A percentile compares a stretch with the other conserved stretches of the same genome.
phyloP scores from a whole-genome alignment of 2,329 filamentous ascomycete genomes.

The Pseudogymnoascus sp. region DNA sequence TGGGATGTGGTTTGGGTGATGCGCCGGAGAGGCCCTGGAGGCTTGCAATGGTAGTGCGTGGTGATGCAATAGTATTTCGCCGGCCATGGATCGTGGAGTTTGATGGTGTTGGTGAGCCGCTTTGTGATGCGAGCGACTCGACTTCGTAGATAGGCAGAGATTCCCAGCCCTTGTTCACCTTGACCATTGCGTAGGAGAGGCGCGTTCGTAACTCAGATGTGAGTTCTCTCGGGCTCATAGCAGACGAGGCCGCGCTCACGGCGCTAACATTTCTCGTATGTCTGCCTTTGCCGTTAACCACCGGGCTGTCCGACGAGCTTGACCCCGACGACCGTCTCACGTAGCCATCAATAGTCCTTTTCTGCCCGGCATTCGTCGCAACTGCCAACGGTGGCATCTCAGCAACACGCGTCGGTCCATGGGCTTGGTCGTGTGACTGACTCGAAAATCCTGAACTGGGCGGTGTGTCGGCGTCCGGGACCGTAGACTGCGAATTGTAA shows the following conservation, averaged over 20 bases:
- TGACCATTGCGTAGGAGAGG: conserved; percentile 88
- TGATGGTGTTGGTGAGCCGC: conserved; percentile 55
- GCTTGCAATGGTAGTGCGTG: conserved; percentile 37
- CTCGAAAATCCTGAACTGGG: conserved; percentile 9
- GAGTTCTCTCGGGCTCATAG: conserved; percentile 52
- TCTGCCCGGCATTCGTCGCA: conserved; percentile 42
- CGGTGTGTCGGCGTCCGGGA: conserved; percentile 12
- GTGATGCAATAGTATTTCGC: conserved; percentile 47
- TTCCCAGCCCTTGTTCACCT: conserved; percentile 87
- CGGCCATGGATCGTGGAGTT: conserved; percentile 48
- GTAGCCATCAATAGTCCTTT: conserved; percentile 70
- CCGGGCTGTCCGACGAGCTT: conserved; percentile 32
- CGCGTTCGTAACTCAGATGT: conserved; percentile 67
- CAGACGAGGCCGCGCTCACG: conserved; percentile 53
- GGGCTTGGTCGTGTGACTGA: conserved; percentile 13
- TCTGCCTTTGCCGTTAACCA: conserved; percentile 29
- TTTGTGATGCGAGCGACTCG: conserved; percentile 65
- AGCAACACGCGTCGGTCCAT: conserved; percentile 10
- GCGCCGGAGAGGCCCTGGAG: conserved; percentile 24
- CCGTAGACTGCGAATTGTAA: conserved; percentile 15
- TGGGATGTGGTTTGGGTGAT: conserved; percentile 7
- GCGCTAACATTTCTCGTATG: conserved; percentile 69
- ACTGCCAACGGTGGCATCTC: conserved; percentile 9
- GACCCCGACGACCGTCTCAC: conserved; percentile 54
- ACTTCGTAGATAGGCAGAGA: conserved; percentile 69